A percentile compares a stretch with the other conserved stretches of the same genome.
These are phyloP conservation scores for Tolypocladium cylindrosporum DNA, from an alignment of 2,329 filamentous ascomycete genomes.

Conservation along the genomic window DNA sequence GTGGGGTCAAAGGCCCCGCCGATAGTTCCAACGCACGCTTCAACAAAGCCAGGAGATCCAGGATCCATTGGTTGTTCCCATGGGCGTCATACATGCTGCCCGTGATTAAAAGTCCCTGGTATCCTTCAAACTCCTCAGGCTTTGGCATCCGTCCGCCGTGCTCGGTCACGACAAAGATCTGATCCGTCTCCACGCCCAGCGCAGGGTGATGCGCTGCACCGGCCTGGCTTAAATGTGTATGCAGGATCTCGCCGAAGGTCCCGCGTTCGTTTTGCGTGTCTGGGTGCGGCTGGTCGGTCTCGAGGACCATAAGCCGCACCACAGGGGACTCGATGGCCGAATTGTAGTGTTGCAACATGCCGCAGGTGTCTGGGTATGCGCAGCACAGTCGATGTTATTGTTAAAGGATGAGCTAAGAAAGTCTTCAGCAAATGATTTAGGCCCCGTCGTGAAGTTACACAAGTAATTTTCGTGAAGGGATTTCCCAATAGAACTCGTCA, in stretches of 20 bases:
- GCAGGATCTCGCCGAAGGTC: conserved; percentile 42
- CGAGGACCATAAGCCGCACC: conserved; percentile 40
- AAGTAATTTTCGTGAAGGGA: too few relatives aligned
- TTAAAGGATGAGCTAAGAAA: not conserved
- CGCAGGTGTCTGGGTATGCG: not conserved
- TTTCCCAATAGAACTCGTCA: not conserved
- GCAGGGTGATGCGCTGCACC: conserved; percentile 42
- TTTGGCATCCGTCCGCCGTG: conserved; percentile 35
- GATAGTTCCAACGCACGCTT: conserved; percentile 19
- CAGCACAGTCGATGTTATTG: too few relatives aligned
- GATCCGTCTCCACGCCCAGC: conserved; percentile 42
- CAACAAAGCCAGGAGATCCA: conserved; percentile 53
- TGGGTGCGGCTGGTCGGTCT: conserved; percentile 46
- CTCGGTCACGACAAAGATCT: conserved; percentile 43
- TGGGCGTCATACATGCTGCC: conserved; percentile 63
- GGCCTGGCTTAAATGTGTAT: conserved; percentile 37
- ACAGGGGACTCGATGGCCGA: conserved; percentile 14
- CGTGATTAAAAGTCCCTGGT: conserved; percentile 66
- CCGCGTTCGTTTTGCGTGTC: conserved; percentile 36
- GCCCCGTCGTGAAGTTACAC: too few relatives aligned
- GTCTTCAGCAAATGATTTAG: not conserved
- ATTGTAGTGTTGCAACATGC: conserved; percentile 16
- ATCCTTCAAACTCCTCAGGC: conserved; percentile 41
- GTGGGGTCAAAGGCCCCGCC: too few relatives aligned
- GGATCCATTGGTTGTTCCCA: conserved; percentile 62